phyloP scores from a whole-genome alignment of 441 rosid genomes.

The Aleurites moluccanus region DNA sequence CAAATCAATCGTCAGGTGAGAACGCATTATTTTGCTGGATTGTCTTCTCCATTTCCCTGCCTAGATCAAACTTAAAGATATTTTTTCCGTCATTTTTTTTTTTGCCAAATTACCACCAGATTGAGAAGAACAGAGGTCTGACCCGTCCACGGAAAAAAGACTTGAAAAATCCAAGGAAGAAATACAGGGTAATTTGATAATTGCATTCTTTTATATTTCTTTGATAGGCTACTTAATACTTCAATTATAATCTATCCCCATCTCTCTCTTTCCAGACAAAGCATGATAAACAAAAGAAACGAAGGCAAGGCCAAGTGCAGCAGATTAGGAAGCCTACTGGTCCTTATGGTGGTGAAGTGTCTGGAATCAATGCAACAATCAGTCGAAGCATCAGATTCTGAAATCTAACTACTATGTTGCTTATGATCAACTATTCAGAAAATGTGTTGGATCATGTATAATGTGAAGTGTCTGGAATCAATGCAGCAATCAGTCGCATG shows the following conservation, averaged over 20 bases:
- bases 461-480: no score
- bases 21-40: neutral
- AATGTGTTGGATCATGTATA: neutral
- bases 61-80: neutral
- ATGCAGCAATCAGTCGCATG: no score
- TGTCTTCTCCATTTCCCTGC: neutral
- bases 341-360: constrained; percentile 64
- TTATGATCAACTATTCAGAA: neutral
- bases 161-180: constrained; percentile 78
- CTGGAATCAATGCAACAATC: constrained; percentile 71
- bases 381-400: constrained; percentile 70
- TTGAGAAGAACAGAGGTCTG: constrained; percentile 73
- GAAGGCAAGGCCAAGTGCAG: constrained; percentile 69
- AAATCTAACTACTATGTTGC: constrained; percentile 18
- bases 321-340: constrained; percentile 53
- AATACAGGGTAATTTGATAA: constrained; percentile 59
- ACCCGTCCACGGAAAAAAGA: constrained; percentile 64
- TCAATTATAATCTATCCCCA: neutral
- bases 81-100: neutral
- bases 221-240: neutral
- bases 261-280: constrained; percentile 38
- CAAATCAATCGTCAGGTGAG: constrained; percentile 51
- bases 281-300: constrained; percentile 42
- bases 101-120: constrained; percentile 39
- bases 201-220: neutral